These are phyloP conservation scores for Citrullus amarus DNA, from an alignment of 306 rosid genomes.

Conservation along the genomic window DNA sequence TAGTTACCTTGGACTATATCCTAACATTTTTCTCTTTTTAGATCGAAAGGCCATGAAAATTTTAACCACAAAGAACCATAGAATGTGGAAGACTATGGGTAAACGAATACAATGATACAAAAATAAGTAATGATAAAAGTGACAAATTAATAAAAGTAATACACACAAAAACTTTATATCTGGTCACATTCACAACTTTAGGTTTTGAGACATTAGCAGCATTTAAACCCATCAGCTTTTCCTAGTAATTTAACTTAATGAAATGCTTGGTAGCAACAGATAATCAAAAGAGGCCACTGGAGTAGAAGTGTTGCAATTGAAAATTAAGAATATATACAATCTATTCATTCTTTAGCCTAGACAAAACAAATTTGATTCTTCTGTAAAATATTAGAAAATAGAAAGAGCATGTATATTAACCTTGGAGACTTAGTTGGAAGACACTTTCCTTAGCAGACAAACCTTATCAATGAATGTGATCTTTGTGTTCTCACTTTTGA, in stretches of 20 bases:
- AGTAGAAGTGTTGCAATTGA: neutral
- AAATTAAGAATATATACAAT: neutral
- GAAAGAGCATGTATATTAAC: neutral
- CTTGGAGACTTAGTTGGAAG: slow-evolving; percentile 1
- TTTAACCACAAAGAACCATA: neutral
- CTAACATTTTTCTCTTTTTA: neutral
- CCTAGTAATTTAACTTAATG: neutral
- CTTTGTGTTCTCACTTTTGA: neutral
- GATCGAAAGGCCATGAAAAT: neutral
- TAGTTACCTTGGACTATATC: neutral
- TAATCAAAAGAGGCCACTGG: neutral
- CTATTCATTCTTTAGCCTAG: neutral
- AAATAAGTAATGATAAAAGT: neutral
- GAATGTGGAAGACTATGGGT: neutral
- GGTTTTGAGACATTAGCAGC: neutral
- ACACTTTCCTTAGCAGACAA: neutral
- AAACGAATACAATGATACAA: neutral
- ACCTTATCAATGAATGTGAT: neutral
- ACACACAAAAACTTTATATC: neutral
- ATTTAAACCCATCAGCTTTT: neutral
- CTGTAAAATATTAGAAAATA: no score
- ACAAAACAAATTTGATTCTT: neutral
- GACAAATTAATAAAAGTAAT: neutral
- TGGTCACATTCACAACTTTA: neutral
- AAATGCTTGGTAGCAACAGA: neutral